A percentile compares a stretch with the other conserved stretches of the same genome.
Conservation (phyloP, 73 alveolate species). For the Tetrahymena malaccensis region DNA sequence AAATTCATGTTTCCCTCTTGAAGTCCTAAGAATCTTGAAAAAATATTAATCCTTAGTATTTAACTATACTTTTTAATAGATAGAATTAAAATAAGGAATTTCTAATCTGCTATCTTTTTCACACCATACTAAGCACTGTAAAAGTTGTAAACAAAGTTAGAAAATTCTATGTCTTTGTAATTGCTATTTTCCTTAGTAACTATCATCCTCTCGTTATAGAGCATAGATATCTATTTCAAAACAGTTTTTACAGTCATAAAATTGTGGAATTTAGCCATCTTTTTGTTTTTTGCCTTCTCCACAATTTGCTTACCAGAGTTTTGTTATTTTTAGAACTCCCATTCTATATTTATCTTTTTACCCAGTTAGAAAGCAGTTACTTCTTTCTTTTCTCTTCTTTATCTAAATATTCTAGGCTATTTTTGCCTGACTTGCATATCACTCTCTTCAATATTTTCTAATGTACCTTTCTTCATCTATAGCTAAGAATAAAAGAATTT, state of each 20-base stretch:
- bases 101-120: slow-evolving; percentile 22
- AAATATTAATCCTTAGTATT: slow-evolving; percentile 23
- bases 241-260: slow-evolving; percentile 19
- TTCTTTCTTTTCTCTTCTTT: not conserved
- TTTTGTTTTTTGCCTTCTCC: slow-evolving; percentile 12
- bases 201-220: slow-evolving; percentile 6
- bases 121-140: slow-evolving; percentile 17
- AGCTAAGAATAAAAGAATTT: not conserved
- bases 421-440: not conserved
- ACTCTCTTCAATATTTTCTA: not conserved
- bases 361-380: not conserved
- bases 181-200: slow-evolving; percentile 11
- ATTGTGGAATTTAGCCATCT: slow-evolving; percentile 11
- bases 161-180: slow-evolving; percentile 12
- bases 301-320: not conserved
- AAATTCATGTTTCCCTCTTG: slow-evolving; percentile 13
- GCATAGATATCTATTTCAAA: slow-evolving; percentile 4
- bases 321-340: not conserved
- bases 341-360: not conserved
- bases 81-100: slow-evolving; percentile 9
- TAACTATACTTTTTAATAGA: slow-evolving; percentile 3
- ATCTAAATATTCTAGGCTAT: not conserved
- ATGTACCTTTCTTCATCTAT: not conserved
- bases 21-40: slow-evolving; percentile 17
- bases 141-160: slow-evolving; percentile 12